These are phyloP conservation scores for Tuber magnatum DNA, from an alignment of 495 filamentous ascomycete species.

Conservation along the genomic window DNA sequence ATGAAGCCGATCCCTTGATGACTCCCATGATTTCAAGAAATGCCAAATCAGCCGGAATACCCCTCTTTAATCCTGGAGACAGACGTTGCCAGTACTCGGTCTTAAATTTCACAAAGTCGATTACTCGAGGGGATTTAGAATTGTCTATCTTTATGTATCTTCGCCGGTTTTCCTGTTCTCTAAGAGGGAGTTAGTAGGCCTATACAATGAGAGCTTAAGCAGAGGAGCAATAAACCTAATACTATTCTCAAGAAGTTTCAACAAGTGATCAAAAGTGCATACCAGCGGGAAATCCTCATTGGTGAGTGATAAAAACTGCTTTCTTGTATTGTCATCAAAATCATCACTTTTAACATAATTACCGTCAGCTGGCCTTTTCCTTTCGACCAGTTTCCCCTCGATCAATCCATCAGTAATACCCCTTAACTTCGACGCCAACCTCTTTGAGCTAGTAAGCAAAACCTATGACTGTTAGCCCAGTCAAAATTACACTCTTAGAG, in stretches of 20 bases:
- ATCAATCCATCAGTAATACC: slow-evolving; percentile 41
- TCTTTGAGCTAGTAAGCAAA: slow-evolving; percentile 44
- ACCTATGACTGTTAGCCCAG: slow-evolving; percentile 30
- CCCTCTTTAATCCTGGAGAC: slow-evolving; percentile 13
- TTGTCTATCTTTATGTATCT: no score
- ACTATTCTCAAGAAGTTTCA: slow-evolving; percentile 43
- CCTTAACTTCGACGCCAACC: slow-evolving; percentile 43
- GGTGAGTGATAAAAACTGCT: slow-evolving; percentile 20
- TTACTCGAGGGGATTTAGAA: slow-evolving; percentile 2
- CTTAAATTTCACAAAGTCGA: slow-evolving; percentile 44
- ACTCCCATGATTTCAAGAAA: slow-evolving; percentile 48
- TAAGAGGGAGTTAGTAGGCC: neutral
- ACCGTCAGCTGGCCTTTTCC: neutral
- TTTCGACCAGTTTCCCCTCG: slow-evolving; percentile 13
- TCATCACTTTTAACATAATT: neutral
- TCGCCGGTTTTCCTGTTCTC: no score
- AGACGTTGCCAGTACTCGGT: slow-evolving; percentile 44
- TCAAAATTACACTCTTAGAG: neutral
- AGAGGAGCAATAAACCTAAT: slow-evolving; percentile 15
- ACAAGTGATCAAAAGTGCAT: slow-evolving; percentile 44
- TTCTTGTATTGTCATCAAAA: slow-evolving; percentile 10
- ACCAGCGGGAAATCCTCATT: slow-evolving; percentile 44
- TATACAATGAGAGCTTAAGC: neutral
- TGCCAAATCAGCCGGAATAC: slow-evolving; percentile 29
- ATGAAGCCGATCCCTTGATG: slow-evolving; percentile 42